Percentiles rank a stretch among this genome's conserved stretches.
These are phyloP conservation scores for Eruca vesicaria DNA, from an alignment of 441 rosid genomes.

Conservation along the genomic window DNA sequence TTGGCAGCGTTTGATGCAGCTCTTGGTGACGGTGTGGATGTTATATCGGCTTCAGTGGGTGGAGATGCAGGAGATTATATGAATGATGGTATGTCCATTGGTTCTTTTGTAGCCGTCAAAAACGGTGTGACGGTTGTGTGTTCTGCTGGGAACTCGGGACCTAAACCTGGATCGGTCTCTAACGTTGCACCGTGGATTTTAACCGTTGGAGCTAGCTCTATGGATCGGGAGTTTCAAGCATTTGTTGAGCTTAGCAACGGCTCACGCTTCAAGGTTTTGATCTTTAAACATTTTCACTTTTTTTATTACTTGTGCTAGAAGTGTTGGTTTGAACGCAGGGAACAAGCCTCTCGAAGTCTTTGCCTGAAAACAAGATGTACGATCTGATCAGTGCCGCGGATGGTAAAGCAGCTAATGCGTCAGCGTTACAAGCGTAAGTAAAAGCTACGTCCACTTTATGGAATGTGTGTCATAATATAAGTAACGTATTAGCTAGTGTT, in stretches of 20 bases:
- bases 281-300: neutral
- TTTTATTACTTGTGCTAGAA: neutral
- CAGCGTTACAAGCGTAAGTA: slow-evolving; percentile 42
- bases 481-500: neutral
- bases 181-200: slow-evolving; percentile 45
- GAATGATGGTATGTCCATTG: slow-evolving; percentile 31
- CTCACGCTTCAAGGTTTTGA: slow-evolving; percentile 26
- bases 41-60: slow-evolving; percentile 52
- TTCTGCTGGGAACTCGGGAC: slow-evolving; percentile 42
- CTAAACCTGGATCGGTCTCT: slow-evolving; percentile 1
- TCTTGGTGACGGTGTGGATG: slow-evolving; percentile 54
- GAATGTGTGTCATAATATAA: neutral
- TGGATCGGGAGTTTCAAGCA: slow-evolving; percentile 37
- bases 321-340: slow-evolving; percentile 43
- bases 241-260: slow-evolving; percentile 32
- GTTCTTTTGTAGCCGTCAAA: slow-evolving; percentile 37
- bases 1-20: slow-evolving; percentile 53
- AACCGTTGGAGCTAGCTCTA: slow-evolving; percentile 42
- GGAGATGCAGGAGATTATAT: slow-evolving; percentile 26
- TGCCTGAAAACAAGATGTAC: slow-evolving; percentile 40
- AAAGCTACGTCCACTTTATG: neutral
- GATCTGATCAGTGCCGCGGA: slow-evolving; percentile 43
- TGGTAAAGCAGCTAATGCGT: slow-evolving; percentile 28
- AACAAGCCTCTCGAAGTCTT: slow-evolving; percentile 40
- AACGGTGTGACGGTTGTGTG: slow-evolving; percentile 34